Evolutionary conservation across 192 early-diverging fungal species (phyloP).

Genomic region (Backusella sp.): DNA sequence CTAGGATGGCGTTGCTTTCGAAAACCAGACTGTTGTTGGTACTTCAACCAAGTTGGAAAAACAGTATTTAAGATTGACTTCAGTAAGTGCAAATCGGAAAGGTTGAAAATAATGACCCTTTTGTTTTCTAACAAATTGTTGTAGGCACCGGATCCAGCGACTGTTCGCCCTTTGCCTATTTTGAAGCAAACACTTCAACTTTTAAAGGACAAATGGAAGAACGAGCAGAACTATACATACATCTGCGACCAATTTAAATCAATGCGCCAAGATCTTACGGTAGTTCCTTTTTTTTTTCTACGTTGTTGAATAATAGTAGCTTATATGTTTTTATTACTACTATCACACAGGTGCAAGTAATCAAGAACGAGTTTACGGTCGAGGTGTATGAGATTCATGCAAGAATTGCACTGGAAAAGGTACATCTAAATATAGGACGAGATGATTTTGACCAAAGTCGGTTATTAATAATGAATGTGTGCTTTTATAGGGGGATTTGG

Average conservation of each 20-base stretch:
- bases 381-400: conserved; percentile 95
- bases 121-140: background rate
- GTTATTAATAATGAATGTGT: background rate
- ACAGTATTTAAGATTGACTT: conserved; percentile 86
- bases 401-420: conserved; percentile 92
- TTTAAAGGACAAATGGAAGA: conserved; percentile 81
- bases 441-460: too few relatives aligned
- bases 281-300: conserved; percentile 28
- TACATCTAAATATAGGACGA: conserved; percentile 18
- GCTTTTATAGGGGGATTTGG: conserved; percentile 73
- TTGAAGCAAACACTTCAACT: conserved; percentile 76
- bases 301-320: background rate
- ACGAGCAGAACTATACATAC: conserved; percentile 89
- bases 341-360: conserved; percentile 71
- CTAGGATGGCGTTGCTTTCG: conserved; percentile 77
- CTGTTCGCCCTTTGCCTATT: conserved; percentile 83
- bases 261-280: conserved; percentile 92
- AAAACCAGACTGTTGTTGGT: conserved; percentile 84
- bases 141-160: conserved; percentile 86
- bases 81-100: conserved; percentile 42
- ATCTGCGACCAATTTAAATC: conserved; percentile 98
- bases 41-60: conserved; percentile 87
- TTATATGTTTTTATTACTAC: background rate
- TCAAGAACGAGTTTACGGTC: conserved; percentile 92
- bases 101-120: background rate